phyloP scores from a whole-genome alignment of 768 basidiomycete genomes.

The Serendipita vermifera region DNA sequence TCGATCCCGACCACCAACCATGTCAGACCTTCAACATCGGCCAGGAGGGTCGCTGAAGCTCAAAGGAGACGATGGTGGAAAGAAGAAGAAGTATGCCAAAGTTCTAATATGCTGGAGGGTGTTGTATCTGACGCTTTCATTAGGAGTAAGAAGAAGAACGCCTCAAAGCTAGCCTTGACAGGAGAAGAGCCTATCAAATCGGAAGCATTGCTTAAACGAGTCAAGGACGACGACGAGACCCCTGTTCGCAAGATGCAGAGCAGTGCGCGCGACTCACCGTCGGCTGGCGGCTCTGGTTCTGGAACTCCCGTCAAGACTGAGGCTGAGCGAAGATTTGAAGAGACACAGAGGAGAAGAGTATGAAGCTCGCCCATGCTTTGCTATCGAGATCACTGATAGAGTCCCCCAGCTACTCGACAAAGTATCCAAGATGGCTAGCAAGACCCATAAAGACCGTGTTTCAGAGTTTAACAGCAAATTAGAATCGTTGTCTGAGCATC shows the following conservation, averaged over 20 bases:
- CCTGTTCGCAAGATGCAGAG: no score
- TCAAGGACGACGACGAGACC: slow-evolving; percentile 29
- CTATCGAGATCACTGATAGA: neutral
- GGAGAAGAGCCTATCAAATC: slow-evolving; percentile 20
- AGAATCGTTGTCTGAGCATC: slow-evolving; percentile 80
- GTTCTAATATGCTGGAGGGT: no score
- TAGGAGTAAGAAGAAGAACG: slow-evolving; percentile 65
- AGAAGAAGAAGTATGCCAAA: slow-evolving; percentile 62
- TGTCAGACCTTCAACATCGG: slow-evolving; percentile 77
- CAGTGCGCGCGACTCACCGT: slow-evolving; percentile 26
- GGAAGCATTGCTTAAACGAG: slow-evolving; percentile 30
- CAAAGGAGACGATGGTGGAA: slow-evolving; percentile 66
- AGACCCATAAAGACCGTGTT: slow-evolving; percentile 90
- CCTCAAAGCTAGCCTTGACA: slow-evolving; percentile 44
- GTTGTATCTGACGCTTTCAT: slow-evolving; percentile 14
- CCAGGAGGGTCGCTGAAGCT: slow-evolving; percentile 83
- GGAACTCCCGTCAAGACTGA: slow-evolving; percentile 54
- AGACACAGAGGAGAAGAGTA: slow-evolving; percentile 71
- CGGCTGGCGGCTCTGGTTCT: slow-evolving; percentile 27
- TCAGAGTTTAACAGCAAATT: slow-evolving; percentile 79
- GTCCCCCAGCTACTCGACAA: slow-evolving; percentile 48
- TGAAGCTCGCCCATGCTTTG: slow-evolving; percentile 20
- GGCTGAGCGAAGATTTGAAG: slow-evolving; percentile 78
- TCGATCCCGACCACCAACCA: slow-evolving; percentile 23
- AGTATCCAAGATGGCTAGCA: slow-evolving; percentile 62